Evolutionary conservation across 768 basidiomycete species (phyloP), one percentile per base, ranked within the genome.

Genomic region (Agrocybe chaxingu): DNA sequence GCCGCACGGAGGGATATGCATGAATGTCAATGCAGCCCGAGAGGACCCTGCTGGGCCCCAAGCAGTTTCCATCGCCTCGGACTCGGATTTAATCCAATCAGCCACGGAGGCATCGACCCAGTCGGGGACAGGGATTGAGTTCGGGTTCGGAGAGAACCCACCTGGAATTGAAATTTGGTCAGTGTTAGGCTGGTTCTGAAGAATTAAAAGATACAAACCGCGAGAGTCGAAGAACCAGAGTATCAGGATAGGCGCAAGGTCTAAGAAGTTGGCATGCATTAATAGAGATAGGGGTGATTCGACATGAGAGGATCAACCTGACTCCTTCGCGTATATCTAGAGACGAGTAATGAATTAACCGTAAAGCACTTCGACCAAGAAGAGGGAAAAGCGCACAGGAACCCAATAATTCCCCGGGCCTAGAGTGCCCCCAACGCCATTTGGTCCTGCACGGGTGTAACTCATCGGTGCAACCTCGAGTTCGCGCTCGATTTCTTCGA

Each of bases 211-310:
- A 11, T 9, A 47, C 62, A 10, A 60, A 81, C 84, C 83, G 52
- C 86, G 74, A 2, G 88, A 89, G 65, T 89, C 88, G 56, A 90
- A 90, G 67, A 87, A 87, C 87, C 85, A 90, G 3, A 89, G 63
- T 42, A 89, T 64, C 8, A 88, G 69, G 3, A 66, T 68, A 3
- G 87, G 87, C 4, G 62, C 54, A 1, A 29, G n/a, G 62, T 85
- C 80, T 58, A 13, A 34, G 53, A 40, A 43, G 34, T 41, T 38
- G 4, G 36, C 19, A 30, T 16, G 7, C 10, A 45, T 36, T 7
- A 36, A 33, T 8, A 38, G 13, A 34, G 9, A n/a, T 7, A 16
- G 8, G 11, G 39, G 4, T n/a, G 16, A 16, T 3, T 11, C 13
- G 34, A n/a, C 13, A 36, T 8, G 7, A 19, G 5, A 18, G 36